phyloP scores from a whole-genome alignment of 768 basidiomycete genomes.

The Kwoniella heveanensis region DNA sequence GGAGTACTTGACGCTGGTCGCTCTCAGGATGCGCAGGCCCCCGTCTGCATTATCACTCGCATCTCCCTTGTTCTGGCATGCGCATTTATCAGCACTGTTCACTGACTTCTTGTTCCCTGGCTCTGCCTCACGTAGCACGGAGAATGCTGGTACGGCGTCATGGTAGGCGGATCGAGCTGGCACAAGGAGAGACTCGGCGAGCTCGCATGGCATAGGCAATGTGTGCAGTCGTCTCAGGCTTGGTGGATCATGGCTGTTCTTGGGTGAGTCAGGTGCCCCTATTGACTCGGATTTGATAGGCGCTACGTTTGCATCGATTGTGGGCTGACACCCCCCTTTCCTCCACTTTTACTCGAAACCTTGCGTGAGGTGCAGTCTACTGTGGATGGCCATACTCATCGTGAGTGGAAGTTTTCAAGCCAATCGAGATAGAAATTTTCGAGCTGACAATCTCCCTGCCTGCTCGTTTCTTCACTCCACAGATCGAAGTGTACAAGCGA shows the following conservation, averaged over 20 bases:
- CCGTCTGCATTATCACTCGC: no score
- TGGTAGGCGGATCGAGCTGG: constrained; percentile 12
- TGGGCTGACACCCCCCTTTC: neutral
- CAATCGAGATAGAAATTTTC: no score
- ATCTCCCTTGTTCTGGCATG: no score
- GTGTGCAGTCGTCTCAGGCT: constrained; percentile 20
- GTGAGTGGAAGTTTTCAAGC: neutral
- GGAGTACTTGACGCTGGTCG: no score
- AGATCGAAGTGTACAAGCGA: constrained; percentile 2
- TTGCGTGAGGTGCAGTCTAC: neutral
- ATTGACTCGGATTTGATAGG: no score
- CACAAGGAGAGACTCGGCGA: constrained; percentile 20
- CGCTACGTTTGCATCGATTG: no score
- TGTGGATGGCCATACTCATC: neutral
- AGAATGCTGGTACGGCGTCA: constrained; percentile 18
- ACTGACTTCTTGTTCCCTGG: no score
- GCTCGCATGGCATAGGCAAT: constrained; percentile 21
- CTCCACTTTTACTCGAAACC: neutral
- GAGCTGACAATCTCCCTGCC: neutral
- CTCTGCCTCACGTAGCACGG: no score
- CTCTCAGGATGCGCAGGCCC: no score
- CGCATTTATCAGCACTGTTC: no score
- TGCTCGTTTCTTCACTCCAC: neutral
- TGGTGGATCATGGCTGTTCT: constrained; percentile 27
- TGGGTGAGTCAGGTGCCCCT: constrained; percentile 60